Evolutionary conservation across 257 asterid species (phyloP).

Genomic region (Fraxinus cuspidata): DNA sequence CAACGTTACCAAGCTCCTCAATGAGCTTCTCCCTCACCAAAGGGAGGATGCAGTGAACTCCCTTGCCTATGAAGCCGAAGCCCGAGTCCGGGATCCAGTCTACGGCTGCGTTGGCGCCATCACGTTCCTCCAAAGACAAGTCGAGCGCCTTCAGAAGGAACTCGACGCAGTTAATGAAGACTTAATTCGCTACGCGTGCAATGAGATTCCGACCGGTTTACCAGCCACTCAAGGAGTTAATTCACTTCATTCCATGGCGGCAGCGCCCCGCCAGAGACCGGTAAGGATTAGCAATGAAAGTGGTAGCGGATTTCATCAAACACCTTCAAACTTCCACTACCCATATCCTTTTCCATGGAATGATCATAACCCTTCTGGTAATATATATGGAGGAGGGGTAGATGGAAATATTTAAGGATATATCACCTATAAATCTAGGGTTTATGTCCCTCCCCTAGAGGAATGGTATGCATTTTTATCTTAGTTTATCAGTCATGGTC

Average conservation of each 20-base stretch:
- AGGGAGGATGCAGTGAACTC: constrained; percentile 58
- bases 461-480: constrained; percentile 21
- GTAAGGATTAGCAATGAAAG: constrained; percentile 21
- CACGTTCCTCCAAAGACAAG: constrained; percentile 50
- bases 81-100: constrained; percentile 56
- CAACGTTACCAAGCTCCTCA: constrained; percentile 54
- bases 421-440: constrained; percentile 32
- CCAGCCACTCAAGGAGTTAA: constrained; percentile 2
- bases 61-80: constrained; percentile 60
- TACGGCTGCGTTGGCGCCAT: constrained; percentile 59
- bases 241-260: neutral
- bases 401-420: constrained; percentile 33
- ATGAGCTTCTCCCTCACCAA: constrained; percentile 56
- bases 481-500: neutral
- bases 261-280: constrained; percentile 24
- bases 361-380: constrained; percentile 28
- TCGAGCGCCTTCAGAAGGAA: constrained; percentile 53
- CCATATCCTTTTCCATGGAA: constrained; percentile 40
- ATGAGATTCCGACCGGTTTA: constrained; percentile 17
- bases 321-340: constrained; percentile 24
- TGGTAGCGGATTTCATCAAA: constrained; percentile 40
- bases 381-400: constrained; percentile 31
- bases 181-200: constrained; percentile 43
- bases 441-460: constrained; percentile 27
- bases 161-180: constrained; percentile 51